These are phyloP conservation scores for Fusarium nodosum DNA, from an alignment of 2,329 filamentous ascomycete species.

Conservation along the genomic window DNA sequence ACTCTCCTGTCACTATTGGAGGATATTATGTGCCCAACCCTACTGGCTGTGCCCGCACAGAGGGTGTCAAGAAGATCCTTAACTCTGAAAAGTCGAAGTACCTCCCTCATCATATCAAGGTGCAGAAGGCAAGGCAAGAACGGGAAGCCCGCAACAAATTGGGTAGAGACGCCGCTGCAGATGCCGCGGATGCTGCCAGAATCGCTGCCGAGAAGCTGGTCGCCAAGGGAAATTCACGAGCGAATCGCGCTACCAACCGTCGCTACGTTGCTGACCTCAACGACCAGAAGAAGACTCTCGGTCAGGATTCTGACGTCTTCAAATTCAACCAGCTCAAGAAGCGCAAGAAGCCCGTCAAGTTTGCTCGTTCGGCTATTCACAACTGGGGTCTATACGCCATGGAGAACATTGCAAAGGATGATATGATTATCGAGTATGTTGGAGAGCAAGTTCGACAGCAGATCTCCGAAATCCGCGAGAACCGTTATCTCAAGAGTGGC, in stretches of 20 bases:
- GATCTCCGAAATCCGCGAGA: conserved; percentile 95
- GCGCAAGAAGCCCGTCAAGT: conserved; percentile 98
- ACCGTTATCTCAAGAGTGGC: conserved; percentile 92
- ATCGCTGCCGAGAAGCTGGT: conserved; percentile 83
- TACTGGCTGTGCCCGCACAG: conserved; percentile 89
- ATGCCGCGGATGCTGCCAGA: conserved; percentile 78
- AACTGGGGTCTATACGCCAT: conserved; percentile 99
- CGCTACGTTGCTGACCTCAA: conserved; percentile 95
- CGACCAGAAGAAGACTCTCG: conserved; percentile 89
- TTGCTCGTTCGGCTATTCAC: conserved; percentile 96
- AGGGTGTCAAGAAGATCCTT: conserved; percentile 94
- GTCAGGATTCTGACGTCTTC: conserved; percentile 88
- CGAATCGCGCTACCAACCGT: conserved; percentile 95
- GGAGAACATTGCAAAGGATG: conserved; percentile 95
- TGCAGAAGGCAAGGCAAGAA: conserved; percentile 90
- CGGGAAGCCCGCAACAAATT: conserved; percentile 82
- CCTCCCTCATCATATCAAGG: conserved; percentile 95
- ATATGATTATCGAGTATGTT: conserved; percentile 99
- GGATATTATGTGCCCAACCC: conserved; percentile 87
- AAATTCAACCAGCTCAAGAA: conserved; percentile 99
- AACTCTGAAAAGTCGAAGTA: conserved; percentile 99
- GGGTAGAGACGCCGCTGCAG: conserved; percentile 73
- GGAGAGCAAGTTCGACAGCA: conserved; percentile 97
- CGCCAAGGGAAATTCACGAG: conserved; percentile 90
- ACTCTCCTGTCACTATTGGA: conserved; percentile 62